A percentile compares a stretch with the other conserved stretches of the same genome.
Evolutionary conservation across 495 filamentous ascomycete genomes (phyloP).

Genomic region (Penicillium ucsense): DNA sequence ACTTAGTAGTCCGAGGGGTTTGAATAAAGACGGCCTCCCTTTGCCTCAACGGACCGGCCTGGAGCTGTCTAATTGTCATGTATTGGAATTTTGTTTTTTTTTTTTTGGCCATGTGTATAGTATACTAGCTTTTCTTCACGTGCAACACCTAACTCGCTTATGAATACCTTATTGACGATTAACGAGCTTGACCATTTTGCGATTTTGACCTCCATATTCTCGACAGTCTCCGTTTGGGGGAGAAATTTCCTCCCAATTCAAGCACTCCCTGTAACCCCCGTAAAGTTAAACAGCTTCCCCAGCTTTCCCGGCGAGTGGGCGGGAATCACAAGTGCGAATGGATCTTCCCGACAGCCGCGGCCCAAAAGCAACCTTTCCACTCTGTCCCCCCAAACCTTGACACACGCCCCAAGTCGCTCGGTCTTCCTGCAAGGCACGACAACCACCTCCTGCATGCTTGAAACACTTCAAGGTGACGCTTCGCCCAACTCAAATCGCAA

Average conservation of each 20-base stretch:
- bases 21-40: too few relatives aligned
- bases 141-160: neutral
- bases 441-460: neutral
- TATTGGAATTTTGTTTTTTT: neutral
- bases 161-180: too few relatives aligned
- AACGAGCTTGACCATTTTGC: too few relatives aligned
- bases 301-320: neutral
- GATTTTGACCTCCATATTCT: too few relatives aligned
- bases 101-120: neutral
- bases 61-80: too few relatives aligned
- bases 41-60: too few relatives aligned
- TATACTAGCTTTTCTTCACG: slow-evolving; percentile 3
- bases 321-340: slow-evolving; percentile 20
- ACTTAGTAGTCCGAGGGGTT: neutral
- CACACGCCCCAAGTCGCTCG: slow-evolving; percentile 8
- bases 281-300: too few relatives aligned
- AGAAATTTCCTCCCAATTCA: too few relatives aligned
- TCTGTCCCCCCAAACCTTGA: neutral
- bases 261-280: too few relatives aligned
- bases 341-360: slow-evolving; percentile 34
- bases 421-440: slow-evolving; percentile 5
- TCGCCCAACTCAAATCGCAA: too few relatives aligned
- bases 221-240: too few relatives aligned
- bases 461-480: neutral
- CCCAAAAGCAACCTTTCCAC: slow-evolving; percentile 5